A percentile compares a stretch with the other conserved stretches of the same genome.
Conservation (phyloP, 441 rosid genomes). For the Isatis lusitanica region DNA sequence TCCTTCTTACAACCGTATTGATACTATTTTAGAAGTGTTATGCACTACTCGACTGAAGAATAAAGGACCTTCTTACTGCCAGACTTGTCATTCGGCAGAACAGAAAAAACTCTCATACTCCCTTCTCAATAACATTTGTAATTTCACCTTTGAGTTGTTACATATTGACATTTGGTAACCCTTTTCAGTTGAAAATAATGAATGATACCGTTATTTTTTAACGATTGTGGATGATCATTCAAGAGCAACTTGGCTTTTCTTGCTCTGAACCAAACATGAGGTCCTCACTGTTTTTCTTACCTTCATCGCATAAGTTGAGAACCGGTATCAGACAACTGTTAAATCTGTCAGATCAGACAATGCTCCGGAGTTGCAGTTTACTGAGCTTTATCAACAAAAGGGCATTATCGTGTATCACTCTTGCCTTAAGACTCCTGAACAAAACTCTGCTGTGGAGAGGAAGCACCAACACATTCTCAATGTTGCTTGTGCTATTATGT, state of each 20-base stretch:
- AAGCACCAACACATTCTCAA: not conserved
- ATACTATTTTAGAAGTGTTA: no score
- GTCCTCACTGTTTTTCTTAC: not conserved
- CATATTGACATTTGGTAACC: not conserved
- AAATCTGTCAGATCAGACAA: not conserved
- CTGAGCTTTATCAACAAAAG: not conserved
- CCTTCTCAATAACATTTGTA: no score
- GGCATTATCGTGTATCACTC: not conserved
- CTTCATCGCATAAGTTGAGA: not conserved
- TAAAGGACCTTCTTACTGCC: no score
- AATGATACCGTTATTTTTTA: not conserved
- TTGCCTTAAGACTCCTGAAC: not conserved
- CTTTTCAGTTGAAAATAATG: not conserved
- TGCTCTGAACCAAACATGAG: not conserved
- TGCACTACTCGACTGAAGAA: no score
- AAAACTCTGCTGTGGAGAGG: not conserved
- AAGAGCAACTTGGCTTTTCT: not conserved
- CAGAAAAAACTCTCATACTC: no score
- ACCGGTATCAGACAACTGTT: not conserved
- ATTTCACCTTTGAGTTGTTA: no score
- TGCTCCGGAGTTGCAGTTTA: not conserved
- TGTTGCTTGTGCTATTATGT: not conserved
- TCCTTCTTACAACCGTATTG: no score
- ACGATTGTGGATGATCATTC: not conserved
- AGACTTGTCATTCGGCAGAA: no score